Evolutionary conservation across 768 basidiomycete genomes (phyloP).

Genomic region (Trametes cinnabarina): DNA sequence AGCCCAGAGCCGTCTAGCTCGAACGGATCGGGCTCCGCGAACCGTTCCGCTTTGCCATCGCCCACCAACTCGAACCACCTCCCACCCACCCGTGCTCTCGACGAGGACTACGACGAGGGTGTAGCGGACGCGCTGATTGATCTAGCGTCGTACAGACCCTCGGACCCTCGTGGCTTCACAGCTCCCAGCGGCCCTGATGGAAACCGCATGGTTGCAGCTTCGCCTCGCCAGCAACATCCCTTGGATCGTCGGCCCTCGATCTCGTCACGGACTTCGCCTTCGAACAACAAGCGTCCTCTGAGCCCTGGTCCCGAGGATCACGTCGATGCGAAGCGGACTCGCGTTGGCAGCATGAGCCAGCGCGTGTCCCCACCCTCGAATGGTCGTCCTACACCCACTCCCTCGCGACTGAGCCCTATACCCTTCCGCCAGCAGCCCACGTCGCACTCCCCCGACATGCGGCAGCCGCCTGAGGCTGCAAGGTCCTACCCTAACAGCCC

Average conservation of each 20-base stretch:
- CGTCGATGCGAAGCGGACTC: slow-evolving; percentile 58
- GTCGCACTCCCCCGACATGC: slow-evolving; percentile 67
- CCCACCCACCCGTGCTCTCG: slow-evolving; percentile 66
- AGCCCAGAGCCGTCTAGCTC: slow-evolving; percentile 67
- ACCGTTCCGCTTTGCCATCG: slow-evolving; percentile 67
- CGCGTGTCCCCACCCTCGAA: slow-evolving; percentile 51
- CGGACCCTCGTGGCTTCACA: slow-evolving; percentile 20
- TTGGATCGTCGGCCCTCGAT: slow-evolving; percentile 43
- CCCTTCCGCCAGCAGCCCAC: slow-evolving; percentile 72
- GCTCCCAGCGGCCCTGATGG: slow-evolving; percentile 12
- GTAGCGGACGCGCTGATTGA: slow-evolving; percentile 84
- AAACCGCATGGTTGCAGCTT: slow-evolving; percentile 7
- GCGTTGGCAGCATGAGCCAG: slow-evolving; percentile 45
- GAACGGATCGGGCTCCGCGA: slow-evolving; percentile 58
- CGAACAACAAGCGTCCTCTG: slow-evolving; percentile 62
- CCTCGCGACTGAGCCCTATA: slow-evolving; percentile 65
- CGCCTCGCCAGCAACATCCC: slow-evolving; percentile 19
- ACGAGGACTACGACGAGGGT: slow-evolving; percentile 94
- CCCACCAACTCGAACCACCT: slow-evolving; percentile 61
- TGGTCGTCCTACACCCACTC: slow-evolving; percentile 49
- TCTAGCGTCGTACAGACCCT: slow-evolving; percentile 37
- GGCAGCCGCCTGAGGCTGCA: slow-evolving; percentile 40
- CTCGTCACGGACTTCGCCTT: slow-evolving; percentile 61
- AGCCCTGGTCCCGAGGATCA: slow-evolving; percentile 66
- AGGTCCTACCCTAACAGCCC: slow-evolving; percentile 45